phyloP scores from a whole-genome alignment of 805 yeast genomes.

The Allodekkera sacchari region DNA sequence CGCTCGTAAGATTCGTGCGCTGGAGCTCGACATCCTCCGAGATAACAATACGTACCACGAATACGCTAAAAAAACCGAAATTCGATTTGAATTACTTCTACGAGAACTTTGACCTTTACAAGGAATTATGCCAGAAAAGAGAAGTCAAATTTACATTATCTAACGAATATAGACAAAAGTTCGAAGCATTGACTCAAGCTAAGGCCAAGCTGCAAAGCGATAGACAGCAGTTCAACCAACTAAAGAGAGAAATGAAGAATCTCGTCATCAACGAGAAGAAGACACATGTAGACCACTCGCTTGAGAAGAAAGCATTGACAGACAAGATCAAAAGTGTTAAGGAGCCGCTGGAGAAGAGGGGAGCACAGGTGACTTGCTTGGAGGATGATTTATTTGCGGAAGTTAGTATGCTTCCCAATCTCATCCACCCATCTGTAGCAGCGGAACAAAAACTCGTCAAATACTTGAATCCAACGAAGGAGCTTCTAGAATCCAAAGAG shows the following conservation, averaged over 20 bases:
- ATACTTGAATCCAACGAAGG: constrained; percentile 40
- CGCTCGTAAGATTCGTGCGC: too few species aligned
- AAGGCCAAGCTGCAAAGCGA: constrained; percentile 10
- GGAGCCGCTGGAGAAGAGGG: constrained; percentile 21
- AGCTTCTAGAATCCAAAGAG: constrained; percentile 6
- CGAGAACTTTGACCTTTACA: constrained; percentile 19
- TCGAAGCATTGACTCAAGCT: constrained; percentile 7
- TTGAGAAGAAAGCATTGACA: constrained; percentile 7
- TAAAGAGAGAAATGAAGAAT: constrained; percentile 14
- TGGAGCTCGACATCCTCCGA: constrained; percentile 5
- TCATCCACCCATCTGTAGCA: constrained; percentile 41
- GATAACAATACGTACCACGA: constrained; percentile 19
- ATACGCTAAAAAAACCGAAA: constrained; percentile 24
- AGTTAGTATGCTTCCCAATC: constrained; percentile 56
- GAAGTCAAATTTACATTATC: constrained; percentile 21
- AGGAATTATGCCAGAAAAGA: constrained; percentile 26
- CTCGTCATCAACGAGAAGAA: constrained; percentile 12
- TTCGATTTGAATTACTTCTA: constrained; percentile 27
- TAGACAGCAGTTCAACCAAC: constrained; percentile 16
- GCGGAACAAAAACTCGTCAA: constrained; percentile 36
- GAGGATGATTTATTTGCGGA: constrained; percentile 30
- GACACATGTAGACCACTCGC: constrained; percentile 4
- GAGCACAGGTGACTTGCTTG: constrained; percentile 17
- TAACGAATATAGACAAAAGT: constrained; percentile 13
- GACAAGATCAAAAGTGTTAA: constrained; percentile 18